These are phyloP conservation scores for Umbilicus rupestris DNA, from an alignment of 164 flowering plant genomes.

Conservation along the genomic window DNA sequence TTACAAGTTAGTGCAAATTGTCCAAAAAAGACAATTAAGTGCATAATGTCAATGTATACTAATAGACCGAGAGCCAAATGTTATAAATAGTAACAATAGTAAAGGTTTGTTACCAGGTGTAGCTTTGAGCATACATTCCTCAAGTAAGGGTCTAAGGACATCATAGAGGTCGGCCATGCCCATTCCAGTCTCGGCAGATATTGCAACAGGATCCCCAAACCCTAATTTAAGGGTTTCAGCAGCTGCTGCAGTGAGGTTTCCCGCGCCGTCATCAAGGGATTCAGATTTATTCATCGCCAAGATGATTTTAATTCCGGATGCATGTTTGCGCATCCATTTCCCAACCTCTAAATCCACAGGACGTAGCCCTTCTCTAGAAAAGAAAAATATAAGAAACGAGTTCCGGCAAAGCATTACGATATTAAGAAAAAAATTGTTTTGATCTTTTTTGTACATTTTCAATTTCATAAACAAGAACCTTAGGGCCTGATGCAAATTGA, in stretches of 20 bases:
- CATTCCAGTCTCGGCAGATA: constrained; percentile 92
- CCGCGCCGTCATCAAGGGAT: constrained; percentile 54
- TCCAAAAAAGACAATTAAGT: neutral
- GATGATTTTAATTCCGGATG: constrained; percentile 49
- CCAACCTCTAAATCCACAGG: constrained; percentile 89
- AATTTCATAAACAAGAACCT: neutral
- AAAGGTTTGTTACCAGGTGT: constrained; percentile 33
- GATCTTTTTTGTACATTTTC: neutral
- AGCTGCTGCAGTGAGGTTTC: constrained; percentile 49
- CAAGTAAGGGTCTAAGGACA: constrained; percentile 61
- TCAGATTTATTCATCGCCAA: constrained; percentile 86
- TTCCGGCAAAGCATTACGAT: neutral
- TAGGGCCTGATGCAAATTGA: neutral
- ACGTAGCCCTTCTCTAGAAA: constrained; percentile 67
- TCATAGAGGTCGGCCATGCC: constrained; percentile 82
- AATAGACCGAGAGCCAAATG: no score
- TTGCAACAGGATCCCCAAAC: constrained; percentile 85
- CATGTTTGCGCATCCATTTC: constrained; percentile 86
- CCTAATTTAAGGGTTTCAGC: constrained; percentile 70
- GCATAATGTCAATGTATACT: neutral
- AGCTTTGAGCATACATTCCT: constrained; percentile 46
- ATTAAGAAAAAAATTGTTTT: neutral
- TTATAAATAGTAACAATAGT: neutral
- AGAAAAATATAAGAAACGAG: neutral
- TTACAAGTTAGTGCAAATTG: neutral